These are phyloP conservation scores for Corylus heterophylla DNA, from an alignment of 306 rosid genomes.

Conservation along the genomic window DNA sequence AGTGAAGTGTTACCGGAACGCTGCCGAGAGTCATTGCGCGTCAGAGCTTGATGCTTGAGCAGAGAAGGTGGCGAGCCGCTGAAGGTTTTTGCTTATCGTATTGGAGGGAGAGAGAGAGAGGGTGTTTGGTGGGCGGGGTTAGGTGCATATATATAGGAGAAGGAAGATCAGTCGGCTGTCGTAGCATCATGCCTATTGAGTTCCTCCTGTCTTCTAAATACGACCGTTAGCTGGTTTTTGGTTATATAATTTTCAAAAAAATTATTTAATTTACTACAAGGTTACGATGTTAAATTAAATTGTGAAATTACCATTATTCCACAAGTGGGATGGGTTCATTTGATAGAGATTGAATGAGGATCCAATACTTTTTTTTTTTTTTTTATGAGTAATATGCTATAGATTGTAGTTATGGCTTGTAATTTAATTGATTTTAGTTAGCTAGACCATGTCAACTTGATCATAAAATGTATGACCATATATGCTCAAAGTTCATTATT, in stretches of 20 bases:
- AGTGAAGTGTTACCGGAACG: conserved; percentile 23
- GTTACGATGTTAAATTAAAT: too few species aligned
- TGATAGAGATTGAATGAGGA: too few species aligned
- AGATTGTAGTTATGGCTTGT: too few species aligned
- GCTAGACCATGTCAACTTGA: background rate
- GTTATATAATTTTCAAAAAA: background rate
- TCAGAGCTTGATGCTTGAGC: conserved; percentile 1
- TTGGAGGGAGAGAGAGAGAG: background rate
- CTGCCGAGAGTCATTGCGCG: conserved; percentile 32
- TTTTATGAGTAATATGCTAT: too few species aligned
- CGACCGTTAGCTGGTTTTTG: conserved; percentile 15
- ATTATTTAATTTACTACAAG: background rate
- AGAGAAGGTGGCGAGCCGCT: conserved; percentile 1
- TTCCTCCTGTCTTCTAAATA: background rate
- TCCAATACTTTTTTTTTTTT: too few species aligned
- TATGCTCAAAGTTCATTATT: background rate
- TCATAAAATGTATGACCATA: background rate
- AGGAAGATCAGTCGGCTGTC: background rate
- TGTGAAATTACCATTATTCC: too few species aligned
- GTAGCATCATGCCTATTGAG: background rate
- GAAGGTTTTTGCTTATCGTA: background rate
- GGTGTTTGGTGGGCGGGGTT: conserved; percentile 23
- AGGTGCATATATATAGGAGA: conserved; percentile 7
- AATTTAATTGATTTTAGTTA: background rate
- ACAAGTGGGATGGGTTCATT: too few species aligned